Base-by-base conservation (phyloP, 805 yeast genomes). In the Yamadazyma scolyti region DNA sequence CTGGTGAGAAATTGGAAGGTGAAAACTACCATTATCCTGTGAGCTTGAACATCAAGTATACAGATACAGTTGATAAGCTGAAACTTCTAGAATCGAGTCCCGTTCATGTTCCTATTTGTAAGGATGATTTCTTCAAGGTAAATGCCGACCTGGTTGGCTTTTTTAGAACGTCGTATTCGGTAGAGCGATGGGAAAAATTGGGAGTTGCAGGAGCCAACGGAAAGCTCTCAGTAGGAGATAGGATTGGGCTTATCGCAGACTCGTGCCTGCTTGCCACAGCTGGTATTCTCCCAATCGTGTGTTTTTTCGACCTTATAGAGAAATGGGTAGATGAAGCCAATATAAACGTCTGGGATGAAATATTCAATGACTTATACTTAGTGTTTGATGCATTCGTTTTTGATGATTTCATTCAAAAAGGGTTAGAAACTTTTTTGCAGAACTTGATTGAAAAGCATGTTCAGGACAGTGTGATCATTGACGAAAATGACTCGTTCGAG, bases 181-280 rank as follows among this genome's bases (percentile, higher is more conserved):
- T 25, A 16, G 78, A 72, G 29, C 76, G 88, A 54, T 78, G 88
- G 78, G 61, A 64, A 28, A 77, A 79, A 53, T 67, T 83, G 44
- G 86, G 85, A 33, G 50, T 70, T 38, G 73, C 73, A 22, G 81
- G 77, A 34, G 71, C 69, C 23, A 65, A 67, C 9, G 77, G 76
- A 24, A 59, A 70, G 43, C 67, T 83, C 45, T 68, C 86, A 8
- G 81, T 78, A 31, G 83, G 79, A 51, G 93, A 83, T 56, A 75
- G 86, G 56, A 76, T 81, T 32, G 89, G 88, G 24, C 68, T 82
- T 43, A 80, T 82, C 26, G 82, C 88, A n/a, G 94, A 83, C 58
- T 83, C 83, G n/a, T 76, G 73, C 31, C 73, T 85, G 7, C 66
- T 82, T 43, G 75, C 90, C 5, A 61, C 78, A 16, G 76, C 89